Percentiles rank a stretch among this genome's conserved stretches.
These are phyloP conservation scores for Globisporangium perplexum DNA, from an alignment of 352 stramenopile genomes.

Conservation along the genomic window DNA sequence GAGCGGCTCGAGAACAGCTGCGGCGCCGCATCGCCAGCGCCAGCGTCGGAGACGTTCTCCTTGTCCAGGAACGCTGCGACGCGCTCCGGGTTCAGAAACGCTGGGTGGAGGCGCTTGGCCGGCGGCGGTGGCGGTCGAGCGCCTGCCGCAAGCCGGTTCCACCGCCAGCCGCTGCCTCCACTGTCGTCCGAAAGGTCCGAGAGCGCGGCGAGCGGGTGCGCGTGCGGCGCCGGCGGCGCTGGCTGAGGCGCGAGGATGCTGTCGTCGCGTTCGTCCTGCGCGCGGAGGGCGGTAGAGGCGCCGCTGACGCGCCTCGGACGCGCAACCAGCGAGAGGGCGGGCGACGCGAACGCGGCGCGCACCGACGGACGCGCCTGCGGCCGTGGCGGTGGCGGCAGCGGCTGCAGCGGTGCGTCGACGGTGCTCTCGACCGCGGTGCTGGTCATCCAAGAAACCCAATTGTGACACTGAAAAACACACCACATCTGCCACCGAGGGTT, in stretches of 20 bases:
- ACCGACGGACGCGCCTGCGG: conserved; percentile 25
- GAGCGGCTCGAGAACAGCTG: conserved; percentile 34
- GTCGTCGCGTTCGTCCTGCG: conserved; percentile 13
- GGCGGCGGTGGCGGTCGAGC: conserved; percentile 1
- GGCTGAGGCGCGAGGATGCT: conserved; percentile 24
- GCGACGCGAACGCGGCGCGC: neutral
- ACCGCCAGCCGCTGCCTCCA: neutral
- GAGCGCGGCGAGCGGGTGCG: conserved; percentile 40
- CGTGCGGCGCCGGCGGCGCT: conserved; percentile 42
- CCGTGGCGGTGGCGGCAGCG: conserved; percentile 40
- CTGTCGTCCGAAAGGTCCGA: conserved; percentile 14
- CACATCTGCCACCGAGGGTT: too few relatives aligned
- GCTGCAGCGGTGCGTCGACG: conserved; percentile 34
- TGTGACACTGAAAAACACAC: too few relatives aligned
- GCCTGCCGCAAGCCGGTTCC: conserved; percentile 11
- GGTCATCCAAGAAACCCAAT: too few relatives aligned
- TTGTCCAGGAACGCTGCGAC: conserved; percentile 29
- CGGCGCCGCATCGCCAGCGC: neutral
- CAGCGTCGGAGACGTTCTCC: neutral
- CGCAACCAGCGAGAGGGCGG: neutral
- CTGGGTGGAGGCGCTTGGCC: conserved; percentile 39
- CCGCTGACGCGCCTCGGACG: neutral
- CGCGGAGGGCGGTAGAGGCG: neutral
- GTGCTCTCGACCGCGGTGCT: neutral
- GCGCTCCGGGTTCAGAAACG: conserved; percentile 44